Base-by-base conservation (phyloP, 805 yeast species). In the Teunomyces kruisii region DNA sequence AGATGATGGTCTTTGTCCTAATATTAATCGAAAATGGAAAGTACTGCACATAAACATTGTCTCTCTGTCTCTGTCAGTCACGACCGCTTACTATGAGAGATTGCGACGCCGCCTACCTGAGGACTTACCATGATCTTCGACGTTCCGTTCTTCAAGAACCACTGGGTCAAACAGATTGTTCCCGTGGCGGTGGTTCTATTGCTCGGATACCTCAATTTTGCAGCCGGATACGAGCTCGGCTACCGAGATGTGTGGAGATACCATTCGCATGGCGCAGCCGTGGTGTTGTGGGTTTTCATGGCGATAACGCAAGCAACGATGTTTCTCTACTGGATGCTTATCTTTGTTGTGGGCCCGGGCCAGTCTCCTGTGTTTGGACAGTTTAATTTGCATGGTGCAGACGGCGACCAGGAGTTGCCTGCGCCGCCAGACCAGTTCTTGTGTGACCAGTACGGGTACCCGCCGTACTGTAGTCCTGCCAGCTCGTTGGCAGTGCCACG, bases 391-490 rank as follows among this genome's bases (percentile, higher is more conserved):
- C 51, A 45, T 15, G 50, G 44, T 4, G 42, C 27, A 5, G 32
- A 42, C 4, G 40, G 30, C 31, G 35, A 44, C 15, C 45, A 44
- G 6, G 50, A 43, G 5, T 57, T 68, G 8, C 60, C 66, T 2
- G 57, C 60, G 0, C 74, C 82, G 1, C 94, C 95, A 0, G 70
- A 62, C 1, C 66, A 74, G 17, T 91, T 88, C 58, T 58, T 75
- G 13, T 86, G 96, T 59, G 90, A 86, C 59, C 68, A 66, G 8
- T 72, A 77, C 45, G 97, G 98, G 0, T 80, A 75, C 51, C 95
- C 96, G 0, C 68, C 70, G 22, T 91, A 87, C 82, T 89, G 96
- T 57, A 64, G 84, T 1, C 61, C 66, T 9, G 88, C 96, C 58
- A 69, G 77, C 39, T 75, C 84, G 4, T 62, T 87, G 26, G 88